phyloP scores from a whole-genome alignment of 2,329 filamentous ascomycete species.

The Elsinoe perseae region DNA sequence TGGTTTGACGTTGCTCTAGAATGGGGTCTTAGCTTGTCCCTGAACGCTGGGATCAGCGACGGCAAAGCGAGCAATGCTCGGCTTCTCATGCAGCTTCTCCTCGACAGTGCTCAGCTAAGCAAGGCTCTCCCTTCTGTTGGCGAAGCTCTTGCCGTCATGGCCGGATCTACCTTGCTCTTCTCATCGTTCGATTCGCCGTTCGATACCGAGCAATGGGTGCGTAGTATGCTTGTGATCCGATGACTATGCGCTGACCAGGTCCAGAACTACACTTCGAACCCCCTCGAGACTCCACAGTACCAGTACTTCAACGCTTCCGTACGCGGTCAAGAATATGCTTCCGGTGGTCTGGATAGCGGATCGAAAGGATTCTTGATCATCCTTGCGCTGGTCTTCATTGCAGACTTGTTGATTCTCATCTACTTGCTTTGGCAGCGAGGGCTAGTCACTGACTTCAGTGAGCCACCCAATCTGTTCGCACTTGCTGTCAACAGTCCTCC shows the following conservation, averaged over 20 bases:
- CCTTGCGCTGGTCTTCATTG: conserved; percentile 56
- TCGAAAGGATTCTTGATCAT: conserved; percentile 61
- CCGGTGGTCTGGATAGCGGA: conserved; percentile 51
- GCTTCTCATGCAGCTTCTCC: conserved; percentile 38
- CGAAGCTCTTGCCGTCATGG: conserved; percentile 65
- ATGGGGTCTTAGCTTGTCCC: conserved; percentile 37
- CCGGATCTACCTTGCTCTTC: conserved; percentile 58
- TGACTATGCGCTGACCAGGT: background rate
- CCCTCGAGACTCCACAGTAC: conserved; percentile 41
- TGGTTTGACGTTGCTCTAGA: conserved; percentile 39
- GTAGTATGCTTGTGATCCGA: background rate
- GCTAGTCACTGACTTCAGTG: conserved; percentile 69
- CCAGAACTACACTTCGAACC: conserved; percentile 16
- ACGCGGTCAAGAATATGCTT: conserved; percentile 61
- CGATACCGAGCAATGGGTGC: conserved; percentile 37
- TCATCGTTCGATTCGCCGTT: conserved; percentile 54
- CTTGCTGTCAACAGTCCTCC: conserved; percentile 60
- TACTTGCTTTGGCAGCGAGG: conserved; percentile 55
- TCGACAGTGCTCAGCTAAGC: conserved; percentile 37
- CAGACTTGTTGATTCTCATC: conserved; percentile 57
- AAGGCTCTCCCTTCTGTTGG: conserved; percentile 57
- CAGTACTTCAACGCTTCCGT: conserved; percentile 59
- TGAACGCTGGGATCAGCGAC: conserved; percentile 38
- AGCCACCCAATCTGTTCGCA: conserved; percentile 67
- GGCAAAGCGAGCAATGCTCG: conserved; percentile 39